Evolutionary conservation across 2,329 filamentous ascomycete genomes (phyloP), one percentile per base, ranked within the genome.

Genomic region (Aspergillus sp.): DNA sequence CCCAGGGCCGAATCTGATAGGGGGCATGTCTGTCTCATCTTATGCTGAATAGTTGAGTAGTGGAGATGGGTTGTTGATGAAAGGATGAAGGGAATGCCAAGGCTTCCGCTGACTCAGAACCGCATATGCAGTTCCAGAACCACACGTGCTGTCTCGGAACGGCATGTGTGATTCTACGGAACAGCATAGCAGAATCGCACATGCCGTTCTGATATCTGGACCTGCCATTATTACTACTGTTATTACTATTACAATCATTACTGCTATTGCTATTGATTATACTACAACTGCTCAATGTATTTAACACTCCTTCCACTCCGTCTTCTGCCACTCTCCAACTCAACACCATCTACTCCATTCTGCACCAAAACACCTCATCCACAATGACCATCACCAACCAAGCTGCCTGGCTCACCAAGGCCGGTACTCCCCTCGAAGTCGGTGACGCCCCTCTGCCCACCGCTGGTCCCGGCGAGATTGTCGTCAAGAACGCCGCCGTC

Each of bases 401-500:
- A 53, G 62, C 58, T 7, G 57, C 53, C 3, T 63, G 61, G 62
- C 53, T 64, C 39, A 30, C 32, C 17, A 54, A 59, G 38, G 18
- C 42, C 20, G 53, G 49, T 4, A 39, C 41, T n/a, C 43, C 70
- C n/a, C 66, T 74, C n/a, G 63, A 71, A 32, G 74, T 81, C 55
- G 59, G 67, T 1, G 64, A 71, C 6, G 77, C 76, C 4, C 72
- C 76, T 1, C 74, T 72, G 48, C 70, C 71, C 1, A 57, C 65
- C 15, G 69, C 77, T 0, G 69, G 70, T 0, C 58, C 66, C 1
- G 69, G 71, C 22, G 69, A 80, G 57, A 64, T 81, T 17, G 68
- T 78, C 4, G 68, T 81, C 47, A 71, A 74, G 53, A 77, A 75
- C 52, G 63, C 63, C 11, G 75, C 76, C 8, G 64, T 77, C 3